Percentiles rank a stretch among this genome's conserved stretches.
Conservation (phyloP, 1,284 basidiomycete genomes). For the Mycena sp. region DNA sequence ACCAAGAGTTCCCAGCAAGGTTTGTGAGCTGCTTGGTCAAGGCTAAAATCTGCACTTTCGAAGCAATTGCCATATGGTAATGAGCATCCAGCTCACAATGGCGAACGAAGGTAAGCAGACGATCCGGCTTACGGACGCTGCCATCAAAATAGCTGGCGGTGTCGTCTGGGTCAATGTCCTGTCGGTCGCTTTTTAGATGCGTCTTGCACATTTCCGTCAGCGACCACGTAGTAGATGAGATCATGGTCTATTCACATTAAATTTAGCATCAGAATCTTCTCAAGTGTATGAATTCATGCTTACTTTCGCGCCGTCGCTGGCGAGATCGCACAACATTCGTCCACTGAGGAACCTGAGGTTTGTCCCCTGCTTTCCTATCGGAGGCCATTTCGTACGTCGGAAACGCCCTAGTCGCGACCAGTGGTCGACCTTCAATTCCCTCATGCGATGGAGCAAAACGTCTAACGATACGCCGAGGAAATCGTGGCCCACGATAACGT, state of each 20-base stretch:
- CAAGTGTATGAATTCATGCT: slow-evolving; percentile 22
- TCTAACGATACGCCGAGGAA: slow-evolving; percentile 94
- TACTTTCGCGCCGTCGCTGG: slow-evolving; percentile 94
- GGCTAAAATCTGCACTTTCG: slow-evolving; percentile 90
- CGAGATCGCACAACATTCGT: slow-evolving; percentile 90
- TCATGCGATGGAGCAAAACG: slow-evolving; percentile 91
- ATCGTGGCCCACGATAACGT: slow-evolving; percentile 95
- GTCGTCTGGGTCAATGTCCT: slow-evolving; percentile 97
- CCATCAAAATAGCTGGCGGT: slow-evolving; percentile 93
- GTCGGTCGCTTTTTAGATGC: slow-evolving; percentile 85
- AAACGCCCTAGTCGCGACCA: slow-evolving; percentile 97
- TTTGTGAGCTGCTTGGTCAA: slow-evolving; percentile 96
- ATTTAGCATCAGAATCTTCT: neutral
- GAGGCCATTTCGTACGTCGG: slow-evolving; percentile 85
- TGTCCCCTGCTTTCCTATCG: slow-evolving; percentile 84
- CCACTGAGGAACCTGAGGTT: slow-evolving; percentile 90
- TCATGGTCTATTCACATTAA: slow-evolving; percentile 76
- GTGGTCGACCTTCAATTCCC: slow-evolving; percentile 89
- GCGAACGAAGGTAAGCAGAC: slow-evolving; percentile 87
- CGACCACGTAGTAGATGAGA: slow-evolving; percentile 96
- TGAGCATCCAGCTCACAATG: slow-evolving; percentile 96
- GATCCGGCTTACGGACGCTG: slow-evolving; percentile 80
- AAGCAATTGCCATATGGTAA: slow-evolving; percentile 95
- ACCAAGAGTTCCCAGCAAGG: slow-evolving; percentile 98
- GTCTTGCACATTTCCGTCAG: slow-evolving; percentile 96